Conservation (phyloP, 1,284 basidiomycete genomes). For the Hemileia vastatrix region DNA sequence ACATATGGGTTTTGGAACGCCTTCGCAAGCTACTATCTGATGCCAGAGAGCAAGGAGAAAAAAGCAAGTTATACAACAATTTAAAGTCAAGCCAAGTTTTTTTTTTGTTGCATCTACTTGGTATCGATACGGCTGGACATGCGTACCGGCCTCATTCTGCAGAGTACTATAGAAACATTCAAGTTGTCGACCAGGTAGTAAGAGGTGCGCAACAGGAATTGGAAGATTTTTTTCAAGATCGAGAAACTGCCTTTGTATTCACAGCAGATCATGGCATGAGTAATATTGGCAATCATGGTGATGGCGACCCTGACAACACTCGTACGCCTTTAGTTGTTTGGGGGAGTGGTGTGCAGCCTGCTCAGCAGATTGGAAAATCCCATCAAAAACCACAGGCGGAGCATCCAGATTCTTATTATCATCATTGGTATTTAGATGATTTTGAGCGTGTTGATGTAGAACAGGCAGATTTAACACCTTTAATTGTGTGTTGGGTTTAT, state of each 20-base stretch:
- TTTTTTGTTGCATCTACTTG: slow-evolving; percentile 75
- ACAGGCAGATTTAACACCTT: slow-evolving; percentile 70
- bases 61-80: slow-evolving; percentile 3
- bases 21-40: slow-evolving; percentile 56
- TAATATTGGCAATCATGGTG: slow-evolving; percentile 76
- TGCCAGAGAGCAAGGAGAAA: slow-evolving; percentile 45
- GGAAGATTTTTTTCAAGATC: slow-evolving; percentile 58
- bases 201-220: slow-evolving; percentile 58
- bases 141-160: slow-evolving; percentile 74
- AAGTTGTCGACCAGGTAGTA: slow-evolving; percentile 69
- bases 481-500: slow-evolving; percentile 52
- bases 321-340: slow-evolving; percentile 12
- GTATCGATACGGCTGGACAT: slow-evolving; percentile 78
- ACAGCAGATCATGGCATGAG: slow-evolving; percentile 90
- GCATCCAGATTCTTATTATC: slow-evolving; percentile 62
- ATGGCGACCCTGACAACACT: slow-evolving; percentile 61
- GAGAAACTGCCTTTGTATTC: slow-evolving; percentile 66
- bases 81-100: slow-evolving; percentile 47
- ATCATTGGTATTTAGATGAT: slow-evolving; percentile 54
- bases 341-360: slow-evolving; percentile 49
- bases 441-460: slow-evolving; percentile 63
- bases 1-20: slow-evolving; percentile 68
- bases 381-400: no score
- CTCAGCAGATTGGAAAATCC: no score
- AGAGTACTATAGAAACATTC: slow-evolving; percentile 80